Evolutionary conservation across 73 alveolate species (phyloP).

Genomic region (Effrenium voratum): DNA sequence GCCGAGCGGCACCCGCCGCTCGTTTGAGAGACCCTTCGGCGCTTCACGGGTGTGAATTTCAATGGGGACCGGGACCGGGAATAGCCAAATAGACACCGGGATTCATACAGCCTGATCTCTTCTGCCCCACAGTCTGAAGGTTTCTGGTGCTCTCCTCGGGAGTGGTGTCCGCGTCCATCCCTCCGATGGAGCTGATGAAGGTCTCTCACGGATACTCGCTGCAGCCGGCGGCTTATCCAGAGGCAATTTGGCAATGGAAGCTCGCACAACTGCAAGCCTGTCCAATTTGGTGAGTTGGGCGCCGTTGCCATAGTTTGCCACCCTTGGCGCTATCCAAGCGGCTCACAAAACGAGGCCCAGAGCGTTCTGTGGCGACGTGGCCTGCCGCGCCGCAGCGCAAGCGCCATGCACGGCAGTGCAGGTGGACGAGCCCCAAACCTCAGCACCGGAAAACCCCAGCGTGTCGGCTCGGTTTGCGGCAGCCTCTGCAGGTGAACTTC

Average conservation of each 20-base stretch:
- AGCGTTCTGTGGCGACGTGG: constrained; percentile 67
- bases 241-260: too few species aligned
- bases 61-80: not conserved
- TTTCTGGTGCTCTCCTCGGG: constrained; percentile 41
- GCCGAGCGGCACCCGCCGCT: constrained; percentile 76
- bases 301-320: too few species aligned
- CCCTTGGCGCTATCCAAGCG: too few species aligned
- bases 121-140: not conserved
- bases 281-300: too few species aligned
- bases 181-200: constrained; percentile 41
- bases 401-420: constrained; percentile 91
- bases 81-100: not conserved
- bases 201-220: not conserved
- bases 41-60: not conserved
- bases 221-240: constrained; percentile 17
- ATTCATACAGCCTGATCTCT: not conserved
- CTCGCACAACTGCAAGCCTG: too few species aligned
- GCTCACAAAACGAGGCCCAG: constrained; percentile 64
- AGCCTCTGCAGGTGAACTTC: constrained; percentile 79
- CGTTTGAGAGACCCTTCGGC: not conserved
- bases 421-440: constrained; percentile 87
- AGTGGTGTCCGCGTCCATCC: not conserved
- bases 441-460: constrained; percentile 14
- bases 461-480: not conserved
- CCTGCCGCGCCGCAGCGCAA: constrained; percentile 31